A percentile compares a stretch with the other conserved stretches of the same genome.
phyloP scores from a whole-genome alignment of 2,329 filamentous ascomycete genomes.

The Hypocreales sp. region DNA sequence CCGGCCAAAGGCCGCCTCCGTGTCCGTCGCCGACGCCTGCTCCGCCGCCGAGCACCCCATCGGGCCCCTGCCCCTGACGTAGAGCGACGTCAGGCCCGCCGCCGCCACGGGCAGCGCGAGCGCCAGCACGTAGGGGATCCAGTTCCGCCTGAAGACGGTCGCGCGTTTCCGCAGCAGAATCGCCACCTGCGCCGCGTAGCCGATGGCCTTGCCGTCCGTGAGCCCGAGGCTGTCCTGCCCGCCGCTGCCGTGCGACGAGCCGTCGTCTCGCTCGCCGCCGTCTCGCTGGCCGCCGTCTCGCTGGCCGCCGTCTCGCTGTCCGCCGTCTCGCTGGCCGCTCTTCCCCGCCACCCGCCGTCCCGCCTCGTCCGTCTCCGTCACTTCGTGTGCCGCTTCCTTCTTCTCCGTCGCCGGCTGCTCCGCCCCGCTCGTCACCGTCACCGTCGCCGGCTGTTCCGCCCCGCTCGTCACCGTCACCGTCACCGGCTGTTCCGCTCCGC shows the following conservation, averaged over 20 bases:
- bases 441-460: no score
- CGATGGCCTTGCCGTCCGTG: constrained; percentile 52
- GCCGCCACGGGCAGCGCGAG: constrained; percentile 66
- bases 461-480: no score
- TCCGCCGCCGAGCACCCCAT: constrained; percentile 35
- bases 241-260: constrained; percentile 8
- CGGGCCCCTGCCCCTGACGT: constrained; percentile 42
- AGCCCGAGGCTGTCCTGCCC: constrained; percentile 32
- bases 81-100: constrained; percentile 64
- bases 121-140: constrained; percentile 59
- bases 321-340: no score
- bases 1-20: constrained; percentile 23
- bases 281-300: no score
- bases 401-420: no score
- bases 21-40: constrained; percentile 24
- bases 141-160: constrained; percentile 65
- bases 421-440: background rate
- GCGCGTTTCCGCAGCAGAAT: constrained; percentile 67
- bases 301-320: no score
- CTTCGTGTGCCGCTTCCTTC: no score
- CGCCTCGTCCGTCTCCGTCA: no score
- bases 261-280: constrained; percentile 2
- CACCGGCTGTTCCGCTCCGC: background rate
- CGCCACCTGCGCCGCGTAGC: constrained; percentile 52
- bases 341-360: no score